Evolutionary conservation across 768 basidiomycete species (phyloP).

Genomic region (Boletellus emodensis): DNA sequence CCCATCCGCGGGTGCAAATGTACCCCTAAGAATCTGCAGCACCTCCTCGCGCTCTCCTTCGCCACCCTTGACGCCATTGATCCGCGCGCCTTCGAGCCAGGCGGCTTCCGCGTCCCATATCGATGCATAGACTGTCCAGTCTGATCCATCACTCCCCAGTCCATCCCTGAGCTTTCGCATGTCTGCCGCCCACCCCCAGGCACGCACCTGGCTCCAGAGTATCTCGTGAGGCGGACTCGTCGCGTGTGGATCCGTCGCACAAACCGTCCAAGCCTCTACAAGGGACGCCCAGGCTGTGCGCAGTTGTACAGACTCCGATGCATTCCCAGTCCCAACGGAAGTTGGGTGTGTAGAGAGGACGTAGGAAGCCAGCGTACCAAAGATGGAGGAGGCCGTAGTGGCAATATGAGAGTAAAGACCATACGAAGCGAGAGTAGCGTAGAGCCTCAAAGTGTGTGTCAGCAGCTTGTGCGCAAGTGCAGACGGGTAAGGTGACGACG

Average conservation of each 20-base stretch:
- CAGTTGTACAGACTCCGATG: constrained; percentile 23
- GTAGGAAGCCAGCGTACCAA: constrained; percentile 48
- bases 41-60: constrained; percentile 51
- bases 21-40: constrained; percentile 33
- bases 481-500: constrained; percentile 36
- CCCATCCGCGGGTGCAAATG: constrained; percentile 37
- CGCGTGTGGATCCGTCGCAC: constrained; percentile 86
- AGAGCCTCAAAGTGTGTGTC: constrained; percentile 56
- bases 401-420: constrained; percentile 73
- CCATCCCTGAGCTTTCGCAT: constrained; percentile 38
- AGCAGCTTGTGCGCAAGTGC: constrained; percentile 46
- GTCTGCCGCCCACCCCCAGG: constrained; percentile 71
- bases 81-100: constrained; percentile 73
- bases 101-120: constrained; percentile 45
- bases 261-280: constrained; percentile 70
- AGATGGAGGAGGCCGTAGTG: constrained; percentile 53
- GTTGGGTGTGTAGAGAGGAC: constrained; percentile 32
- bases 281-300: constrained; percentile 54
- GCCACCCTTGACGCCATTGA: constrained; percentile 69
- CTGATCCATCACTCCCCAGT: constrained; percentile 29
- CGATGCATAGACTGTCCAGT: constrained; percentile 30
- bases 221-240: constrained; percentile 86
- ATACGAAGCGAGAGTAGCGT: constrained; percentile 65
- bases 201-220: constrained; percentile 82
- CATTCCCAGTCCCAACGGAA: constrained; percentile 14